A percentile compares a stretch with the other conserved stretches of the same genome.
These are phyloP conservation scores for Debaryomyces tyrocola DNA, from an alignment of 805 yeast species.

Conservation along the genomic window DNA sequence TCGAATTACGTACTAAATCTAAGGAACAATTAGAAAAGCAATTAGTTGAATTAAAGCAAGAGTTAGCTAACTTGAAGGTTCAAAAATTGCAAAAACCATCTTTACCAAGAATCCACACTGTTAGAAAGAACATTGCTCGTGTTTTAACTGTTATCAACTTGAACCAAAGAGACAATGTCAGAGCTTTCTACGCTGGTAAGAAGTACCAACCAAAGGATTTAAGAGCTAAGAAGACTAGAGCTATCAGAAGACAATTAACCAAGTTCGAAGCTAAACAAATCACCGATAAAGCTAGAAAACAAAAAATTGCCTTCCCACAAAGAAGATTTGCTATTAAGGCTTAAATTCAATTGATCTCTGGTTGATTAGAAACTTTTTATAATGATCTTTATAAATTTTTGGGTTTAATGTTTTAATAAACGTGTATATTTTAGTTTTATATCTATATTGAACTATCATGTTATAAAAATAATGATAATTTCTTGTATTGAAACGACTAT, in stretches of 20 bases:
- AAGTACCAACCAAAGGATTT: constrained; percentile 97
- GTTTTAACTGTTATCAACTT: constrained; percentile 96
- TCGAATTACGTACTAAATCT: constrained; percentile 95
- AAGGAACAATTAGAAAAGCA: constrained; percentile 94
- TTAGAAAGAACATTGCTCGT: constrained; percentile 98
- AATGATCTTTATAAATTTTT: constrained; percentile 5
- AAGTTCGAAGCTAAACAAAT: constrained; percentile 75
- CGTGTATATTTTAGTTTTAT: constrained; percentile 15
- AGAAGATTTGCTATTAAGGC: constrained; percentile 99
- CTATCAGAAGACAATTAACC: constrained; percentile 96
- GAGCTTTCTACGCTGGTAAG: constrained; percentile 92
- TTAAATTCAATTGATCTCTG: constrained; percentile 41
- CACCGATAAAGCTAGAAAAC: constrained; percentile 91
- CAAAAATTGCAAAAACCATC: constrained; percentile 92
- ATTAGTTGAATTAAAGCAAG: constrained; percentile 94
- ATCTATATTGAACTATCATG: constrained; percentile 2
- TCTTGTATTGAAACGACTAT: background rate
- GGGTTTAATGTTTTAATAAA: constrained; percentile 16
- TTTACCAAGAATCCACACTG: constrained; percentile 94
- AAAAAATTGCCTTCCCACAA: constrained; percentile 94
- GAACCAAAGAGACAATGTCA: constrained; percentile 93
- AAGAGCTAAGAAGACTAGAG: constrained; percentile 99
- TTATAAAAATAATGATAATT: background rate
- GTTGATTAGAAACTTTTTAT: constrained; percentile 5
- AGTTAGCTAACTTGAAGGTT: constrained; percentile 92